These are phyloP conservation scores for Ceratocystis smalleyi DNA, from an alignment of 2,329 filamentous ascomycete species.

Conservation along the genomic window DNA sequence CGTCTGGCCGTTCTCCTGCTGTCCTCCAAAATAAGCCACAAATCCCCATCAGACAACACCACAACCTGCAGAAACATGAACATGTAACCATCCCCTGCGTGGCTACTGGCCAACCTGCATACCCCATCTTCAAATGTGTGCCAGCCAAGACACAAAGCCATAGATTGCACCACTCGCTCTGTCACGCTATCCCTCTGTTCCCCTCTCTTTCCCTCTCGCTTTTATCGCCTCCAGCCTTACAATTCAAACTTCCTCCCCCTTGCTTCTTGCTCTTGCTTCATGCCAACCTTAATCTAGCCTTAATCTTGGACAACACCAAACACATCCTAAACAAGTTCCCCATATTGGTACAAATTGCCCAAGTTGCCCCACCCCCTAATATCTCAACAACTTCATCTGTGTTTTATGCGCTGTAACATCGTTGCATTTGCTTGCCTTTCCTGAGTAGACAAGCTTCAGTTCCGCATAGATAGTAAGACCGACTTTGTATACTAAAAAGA, in stretches of 20 bases:
- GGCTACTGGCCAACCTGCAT: background rate
- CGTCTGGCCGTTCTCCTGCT: too few species aligned
- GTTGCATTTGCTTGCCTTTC: too few species aligned
- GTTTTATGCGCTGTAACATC: background rate
- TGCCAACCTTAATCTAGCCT: conserved; percentile 4
- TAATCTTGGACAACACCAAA: background rate
- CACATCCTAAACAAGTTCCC: background rate
- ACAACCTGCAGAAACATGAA: background rate
- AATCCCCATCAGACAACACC: background rate
- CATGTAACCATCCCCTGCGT: background rate
- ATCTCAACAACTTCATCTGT: background rate
- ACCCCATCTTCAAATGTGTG: background rate
- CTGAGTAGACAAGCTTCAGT: too few species aligned
- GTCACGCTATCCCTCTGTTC: background rate
- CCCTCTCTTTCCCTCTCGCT: background rate
- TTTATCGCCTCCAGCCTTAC: background rate
- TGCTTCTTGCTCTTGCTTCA: conserved; percentile 1
- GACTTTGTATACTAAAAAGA: too few species aligned
- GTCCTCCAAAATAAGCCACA: too few species aligned
- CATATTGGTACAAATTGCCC: background rate
- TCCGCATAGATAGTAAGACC: too few species aligned
- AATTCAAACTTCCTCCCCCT: background rate
- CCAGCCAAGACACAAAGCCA: background rate
- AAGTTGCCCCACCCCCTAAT: background rate
- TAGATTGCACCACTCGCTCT: background rate